Base-by-base conservation (phyloP, 495 filamentous ascomycete species). In the Daldinia grandis region DNA sequence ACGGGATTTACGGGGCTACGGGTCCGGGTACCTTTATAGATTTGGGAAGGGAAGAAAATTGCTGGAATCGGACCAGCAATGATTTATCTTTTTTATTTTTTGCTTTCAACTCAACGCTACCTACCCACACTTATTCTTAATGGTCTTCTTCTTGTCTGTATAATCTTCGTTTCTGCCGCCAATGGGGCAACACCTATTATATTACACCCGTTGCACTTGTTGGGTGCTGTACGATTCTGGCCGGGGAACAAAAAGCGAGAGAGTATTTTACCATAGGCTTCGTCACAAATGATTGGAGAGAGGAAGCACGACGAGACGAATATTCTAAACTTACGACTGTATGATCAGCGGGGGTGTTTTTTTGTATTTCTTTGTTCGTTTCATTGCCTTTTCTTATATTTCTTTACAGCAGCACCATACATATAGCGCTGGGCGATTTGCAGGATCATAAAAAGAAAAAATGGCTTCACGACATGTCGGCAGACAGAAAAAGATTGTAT, bases 1-100 rank as follows among this genome's bases (percentile, higher is more conserved):
- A 33, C 17, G 27, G 25, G 63, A n/a, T 54, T 63, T 63, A 33
- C 21, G 12, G 56, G 47, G 28, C 28, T 50, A 27, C 69, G 27
- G 64, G 25, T 68, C 61, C 38, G 64, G 69, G 60, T 59, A 68
- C 64, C 59, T 42, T 25, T 66, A 68, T 73, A 73, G 70, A 73
- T 65, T 25, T 53, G 65, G 70, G 62, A 35, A 10, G 27, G 51
- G 31, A 42, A 59, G 56, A 65, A 68, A 62, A 65, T 62, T 65
- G 61, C 65, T 65, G 70, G 69, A 51, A 56, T 66, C 51, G 65
- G 70, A 69, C 69, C 65, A 73, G 70, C 70, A 62, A 69, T 40
- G 69, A 65, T 56, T 56, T 60, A n/a, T n/a, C n/a, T 55, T 58
- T 10, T 40, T 62, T 51, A 19, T 51, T 33, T 9, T 67, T 63